phyloP scores from a whole-genome alignment of 192 early-diverging fungal genomes.

The Coemansia sp. region DNA sequence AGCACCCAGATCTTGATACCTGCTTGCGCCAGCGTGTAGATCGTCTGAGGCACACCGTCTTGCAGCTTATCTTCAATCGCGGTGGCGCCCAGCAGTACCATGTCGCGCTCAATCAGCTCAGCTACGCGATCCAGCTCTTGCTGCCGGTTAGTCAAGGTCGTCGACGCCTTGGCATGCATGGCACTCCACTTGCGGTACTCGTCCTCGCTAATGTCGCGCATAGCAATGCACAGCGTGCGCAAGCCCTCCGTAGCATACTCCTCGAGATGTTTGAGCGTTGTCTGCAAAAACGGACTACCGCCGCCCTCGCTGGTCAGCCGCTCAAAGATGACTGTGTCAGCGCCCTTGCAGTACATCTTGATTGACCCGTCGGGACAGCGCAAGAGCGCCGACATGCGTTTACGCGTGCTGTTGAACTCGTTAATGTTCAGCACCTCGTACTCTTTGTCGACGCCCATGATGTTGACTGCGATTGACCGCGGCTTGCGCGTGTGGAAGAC shows the following conservation, averaged over 20 bases:
- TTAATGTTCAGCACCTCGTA: slow-evolving; percentile 73
- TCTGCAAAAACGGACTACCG: slow-evolving; percentile 69
- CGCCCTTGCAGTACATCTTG: slow-evolving; percentile 90
- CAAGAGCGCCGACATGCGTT: slow-evolving; percentile 94
- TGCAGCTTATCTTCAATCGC: slow-evolving; percentile 99
- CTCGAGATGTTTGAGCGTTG: slow-evolving; percentile 78
- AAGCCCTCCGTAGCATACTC: slow-evolving; percentile 78
- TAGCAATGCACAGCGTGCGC: slow-evolving; percentile 90
- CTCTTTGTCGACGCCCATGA: slow-evolving; percentile 70
- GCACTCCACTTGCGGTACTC: slow-evolving; percentile 74
- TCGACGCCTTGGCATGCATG: slow-evolving; percentile 72
- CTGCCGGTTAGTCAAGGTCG: slow-evolving; percentile 79
- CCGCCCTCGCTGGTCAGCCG: slow-evolving; percentile 69
- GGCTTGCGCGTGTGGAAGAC: slow-evolving; percentile 74
- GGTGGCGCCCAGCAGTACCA: slow-evolving; percentile 89
- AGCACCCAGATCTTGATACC: slow-evolving; percentile 97
- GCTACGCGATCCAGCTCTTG: slow-evolving; percentile 74
- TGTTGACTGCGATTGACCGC: slow-evolving; percentile 68
- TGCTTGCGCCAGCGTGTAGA: slow-evolving; percentile 78
- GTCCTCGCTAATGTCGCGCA: slow-evolving; percentile 69
- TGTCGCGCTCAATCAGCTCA: slow-evolving; percentile 78
- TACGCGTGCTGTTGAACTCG: slow-evolving; percentile 93
- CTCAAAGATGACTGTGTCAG: slow-evolving; percentile 90
- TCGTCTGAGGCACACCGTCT: slow-evolving; percentile 94
- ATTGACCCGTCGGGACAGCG: slow-evolving; percentile 73